Evolutionary conservation across 805 yeast species (phyloP), one percentile per base, ranked within the genome.

Genomic region (Candida manassasensis): DNA sequence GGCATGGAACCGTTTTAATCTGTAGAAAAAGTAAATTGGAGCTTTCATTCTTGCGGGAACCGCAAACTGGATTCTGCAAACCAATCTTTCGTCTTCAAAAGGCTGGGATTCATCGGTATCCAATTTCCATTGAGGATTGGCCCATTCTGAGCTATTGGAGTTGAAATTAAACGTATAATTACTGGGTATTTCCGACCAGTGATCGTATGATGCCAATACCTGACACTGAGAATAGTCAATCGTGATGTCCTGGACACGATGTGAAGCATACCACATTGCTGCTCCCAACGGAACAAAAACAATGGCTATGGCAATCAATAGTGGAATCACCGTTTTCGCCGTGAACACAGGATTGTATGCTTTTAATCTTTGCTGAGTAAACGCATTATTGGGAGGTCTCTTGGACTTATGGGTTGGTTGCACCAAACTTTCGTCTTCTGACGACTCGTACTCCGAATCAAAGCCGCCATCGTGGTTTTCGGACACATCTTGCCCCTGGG

Each of bases 361-460:
- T 36, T 61, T 66, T 36, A 76, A 57, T 38, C 73, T 55, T 46
- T 76, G 81, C 50, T 76, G 81, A 31, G 77, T 69, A 47, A 76
- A 76, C 8, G 73, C 74, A 50, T 63, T 70, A 39, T 71, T 81
- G 32, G 76, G 77, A 10, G 93, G 93, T 53, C 79, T 75, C 54
- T 79, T 74, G 26, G 70, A 67, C 53, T 73, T 77, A 30, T 61
- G 67, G 40, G 67, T 67, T 24, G 55, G 60, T 7, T 57, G 26
- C 47, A 61, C 27, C 49, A 52, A 49, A n/a, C 42, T 49, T 25
- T 44, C 49, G 10, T 72, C 78, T 10, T 73, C 63, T 4, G 65
- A 49, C 2, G 72, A 61, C 40, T 69, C 76, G 3, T 67, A 50
- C 24, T 68, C 73, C 19, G 61, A 59, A 10, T 51, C 49, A 3